Evolutionary conservation across 768 basidiomycete genomes (phyloP), one percentile per base, ranked within the genome.

Genomic region (Hygrophoropsis aurantiaca): DNA sequence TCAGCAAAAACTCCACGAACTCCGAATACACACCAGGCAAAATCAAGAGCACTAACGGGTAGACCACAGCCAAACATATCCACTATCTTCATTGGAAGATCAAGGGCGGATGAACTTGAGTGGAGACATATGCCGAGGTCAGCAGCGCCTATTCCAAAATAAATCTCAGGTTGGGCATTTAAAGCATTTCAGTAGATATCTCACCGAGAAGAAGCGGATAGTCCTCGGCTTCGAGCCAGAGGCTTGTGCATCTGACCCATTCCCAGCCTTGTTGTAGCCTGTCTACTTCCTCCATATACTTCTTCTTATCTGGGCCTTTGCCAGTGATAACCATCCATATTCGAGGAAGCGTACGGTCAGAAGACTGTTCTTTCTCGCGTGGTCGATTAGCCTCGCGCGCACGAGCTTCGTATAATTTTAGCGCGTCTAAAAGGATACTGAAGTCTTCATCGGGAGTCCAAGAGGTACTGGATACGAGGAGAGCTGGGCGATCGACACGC

Each of bases 381-480:
- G 25, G 18, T 36, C 13, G 11, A n/a, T 60, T 60, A 21, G 64
- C 52, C 41, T 64, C 60, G 19, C 59, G 55, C 15, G 83, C 86
- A 19, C 73, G 79, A 11, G 60, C 47, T 54, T 98, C 85, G 61
- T 97, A 98, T 13, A 68, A 34, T 11, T 69, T 62, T 32, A 99
- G 71, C 2, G 93, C 92, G 16, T 80, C 74, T 18, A 97, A 66
- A 15, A 99, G 80, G 42, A 97, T 79, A 8, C 78, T 70, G 54
- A 99, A 97, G 63, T 98, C 94, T 64, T 99, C 97, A 58, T 99
- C 97, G 5, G 91, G 82, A 1, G 97, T 98, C 95, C 95, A 98
- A 13, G 90, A 93, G 1, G 97, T 99, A 54, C 91, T 90, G 19
- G 90, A 92, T 21, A 99, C 84, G 15, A 97, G 54, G 2, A 98